Percentiles rank a stretch among this genome's conserved stretches.
Conservation (phyloP, 1,284 basidiomycete genomes). For the Sutorius eximius region DNA sequence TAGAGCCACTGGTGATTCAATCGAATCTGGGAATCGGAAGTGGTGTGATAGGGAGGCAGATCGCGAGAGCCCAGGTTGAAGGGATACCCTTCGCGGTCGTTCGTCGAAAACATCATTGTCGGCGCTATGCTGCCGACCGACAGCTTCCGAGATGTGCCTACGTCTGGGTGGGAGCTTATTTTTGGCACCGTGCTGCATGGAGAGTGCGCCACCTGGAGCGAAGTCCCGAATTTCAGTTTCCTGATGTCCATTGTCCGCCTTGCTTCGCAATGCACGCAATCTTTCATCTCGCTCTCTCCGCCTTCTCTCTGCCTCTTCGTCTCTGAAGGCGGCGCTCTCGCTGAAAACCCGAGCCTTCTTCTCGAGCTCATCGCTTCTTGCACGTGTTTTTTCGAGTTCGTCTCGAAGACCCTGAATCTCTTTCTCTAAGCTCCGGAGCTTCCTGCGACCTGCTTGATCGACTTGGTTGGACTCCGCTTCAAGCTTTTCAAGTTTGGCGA, state of each 20-base stretch:
- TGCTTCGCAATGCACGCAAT: slow-evolving; percentile 45
- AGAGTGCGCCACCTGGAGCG: slow-evolving; percentile 54
- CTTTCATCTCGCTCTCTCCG: slow-evolving; percentile 59
- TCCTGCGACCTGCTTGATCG: slow-evolving; percentile 66
- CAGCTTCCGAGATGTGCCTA: slow-evolving; percentile 33
- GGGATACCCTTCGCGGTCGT: slow-evolving; percentile 17
- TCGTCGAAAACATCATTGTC: slow-evolving; percentile 16
- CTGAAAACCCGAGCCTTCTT: slow-evolving; percentile 49
- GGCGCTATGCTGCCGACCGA: slow-evolving; percentile 8
- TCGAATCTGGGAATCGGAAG: slow-evolving; percentile 11
- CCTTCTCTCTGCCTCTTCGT: slow-evolving; percentile 48
- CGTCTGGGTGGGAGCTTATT: slow-evolving; percentile 22
- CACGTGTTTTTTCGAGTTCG: slow-evolving; percentile 72
- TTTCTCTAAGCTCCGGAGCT: slow-evolving; percentile 70
- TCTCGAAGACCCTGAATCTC: slow-evolving; percentile 70
- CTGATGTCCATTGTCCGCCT: slow-evolving; percentile 34
- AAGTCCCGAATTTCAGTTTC: slow-evolving; percentile 52
- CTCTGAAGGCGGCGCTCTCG: slow-evolving; percentile 41
- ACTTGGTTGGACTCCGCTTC: slow-evolving; percentile 67
- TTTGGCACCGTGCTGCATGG: slow-evolving; percentile 30
- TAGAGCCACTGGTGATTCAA: slow-evolving; percentile 16
- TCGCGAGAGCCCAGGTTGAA: slow-evolving; percentile 23
- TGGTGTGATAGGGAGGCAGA: slow-evolving; percentile 30
- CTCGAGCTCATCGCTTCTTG: slow-evolving; percentile 68
- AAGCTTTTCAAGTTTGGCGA: slow-evolving; percentile 70